phyloP scores from a whole-genome alignment of 257 asterid genomes.

The Rhazya stricta region DNA sequence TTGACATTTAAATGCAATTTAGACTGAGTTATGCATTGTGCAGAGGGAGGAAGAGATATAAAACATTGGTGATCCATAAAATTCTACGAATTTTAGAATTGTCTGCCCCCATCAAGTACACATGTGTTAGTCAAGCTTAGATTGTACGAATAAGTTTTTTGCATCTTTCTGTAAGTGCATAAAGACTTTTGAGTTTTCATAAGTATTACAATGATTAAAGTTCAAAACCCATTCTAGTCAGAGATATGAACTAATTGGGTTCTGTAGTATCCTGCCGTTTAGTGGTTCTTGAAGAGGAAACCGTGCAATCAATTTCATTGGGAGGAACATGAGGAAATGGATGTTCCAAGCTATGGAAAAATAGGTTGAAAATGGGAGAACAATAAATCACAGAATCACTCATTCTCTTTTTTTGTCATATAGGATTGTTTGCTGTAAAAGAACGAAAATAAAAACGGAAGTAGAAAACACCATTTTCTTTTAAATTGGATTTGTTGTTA shows the following conservation, averaged over 20 bases:
- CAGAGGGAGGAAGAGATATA: background rate
- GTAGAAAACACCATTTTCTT: background rate
- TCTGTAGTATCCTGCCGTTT: background rate
- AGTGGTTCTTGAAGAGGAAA: background rate
- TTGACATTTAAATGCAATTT: background rate
- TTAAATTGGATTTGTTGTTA: background rate
- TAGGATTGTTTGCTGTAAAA: background rate
- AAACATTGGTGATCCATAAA: background rate
- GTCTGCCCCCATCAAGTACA: background rate
- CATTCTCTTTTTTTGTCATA: background rate
- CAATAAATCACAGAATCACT: background rate
- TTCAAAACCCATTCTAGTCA: background rate
- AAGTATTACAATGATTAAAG: background rate
- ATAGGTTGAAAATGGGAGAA: background rate
- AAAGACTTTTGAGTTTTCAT: background rate
- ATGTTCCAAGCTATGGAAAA: background rate
- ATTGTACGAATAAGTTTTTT: background rate
- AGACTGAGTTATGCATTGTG: background rate
- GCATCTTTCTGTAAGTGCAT: background rate
- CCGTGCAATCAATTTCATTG: background rate
- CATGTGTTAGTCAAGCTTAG: background rate
- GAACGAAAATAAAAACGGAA: background rate
- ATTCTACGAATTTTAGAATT: background rate
- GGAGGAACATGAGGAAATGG: background rate
- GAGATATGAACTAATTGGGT: background rate